Evolutionary conservation across 345 rosid species (phyloP).

Genomic region (Psidium guajava): DNA sequence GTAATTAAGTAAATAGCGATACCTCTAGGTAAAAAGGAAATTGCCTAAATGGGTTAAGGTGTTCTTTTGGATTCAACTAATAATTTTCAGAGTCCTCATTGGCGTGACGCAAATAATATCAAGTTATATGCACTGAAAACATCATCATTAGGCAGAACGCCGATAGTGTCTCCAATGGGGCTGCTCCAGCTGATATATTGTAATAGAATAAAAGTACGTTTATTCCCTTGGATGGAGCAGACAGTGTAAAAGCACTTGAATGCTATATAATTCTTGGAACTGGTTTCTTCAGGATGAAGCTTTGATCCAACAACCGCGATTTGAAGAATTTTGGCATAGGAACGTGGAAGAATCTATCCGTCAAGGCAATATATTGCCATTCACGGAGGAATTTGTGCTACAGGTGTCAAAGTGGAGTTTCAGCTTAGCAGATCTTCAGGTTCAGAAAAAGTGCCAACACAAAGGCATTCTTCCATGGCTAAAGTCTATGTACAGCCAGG

Average conservation of each 20-base stretch:
- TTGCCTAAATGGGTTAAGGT: neutral
- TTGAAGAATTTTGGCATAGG: slow-evolving; percentile 78
- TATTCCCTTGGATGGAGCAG: neutral
- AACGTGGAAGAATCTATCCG: slow-evolving; percentile 89
- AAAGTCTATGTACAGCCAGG: slow-evolving; percentile 57
- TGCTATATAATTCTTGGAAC: neutral
- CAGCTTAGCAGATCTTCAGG: slow-evolving; percentile 56
- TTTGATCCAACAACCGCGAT: slow-evolving; percentile 34
- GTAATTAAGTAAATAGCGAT: neutral
- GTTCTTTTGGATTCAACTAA: neutral
- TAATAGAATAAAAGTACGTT: neutral
- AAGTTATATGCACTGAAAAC: neutral
- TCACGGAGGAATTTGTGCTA: slow-evolving; percentile 63
- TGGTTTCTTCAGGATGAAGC: slow-evolving; percentile 52
- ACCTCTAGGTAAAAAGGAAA: neutral
- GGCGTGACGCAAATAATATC: neutral
- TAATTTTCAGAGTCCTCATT: neutral
- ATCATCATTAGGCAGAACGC: neutral
- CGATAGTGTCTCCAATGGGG: neutral
- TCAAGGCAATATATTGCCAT: slow-evolving; percentile 63
- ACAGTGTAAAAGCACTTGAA: neutral
- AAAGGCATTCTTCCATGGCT: slow-evolving; percentile 75
- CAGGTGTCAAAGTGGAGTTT: slow-evolving; percentile 88
- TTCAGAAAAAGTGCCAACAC: slow-evolving; percentile 50
- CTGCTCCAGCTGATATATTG: neutral